A percentile compares a stretch with the other conserved stretches of the same genome.
phyloP scores from a whole-genome alignment of 1,284 basidiomycete genomes.

The Veloboletus limbatus region DNA sequence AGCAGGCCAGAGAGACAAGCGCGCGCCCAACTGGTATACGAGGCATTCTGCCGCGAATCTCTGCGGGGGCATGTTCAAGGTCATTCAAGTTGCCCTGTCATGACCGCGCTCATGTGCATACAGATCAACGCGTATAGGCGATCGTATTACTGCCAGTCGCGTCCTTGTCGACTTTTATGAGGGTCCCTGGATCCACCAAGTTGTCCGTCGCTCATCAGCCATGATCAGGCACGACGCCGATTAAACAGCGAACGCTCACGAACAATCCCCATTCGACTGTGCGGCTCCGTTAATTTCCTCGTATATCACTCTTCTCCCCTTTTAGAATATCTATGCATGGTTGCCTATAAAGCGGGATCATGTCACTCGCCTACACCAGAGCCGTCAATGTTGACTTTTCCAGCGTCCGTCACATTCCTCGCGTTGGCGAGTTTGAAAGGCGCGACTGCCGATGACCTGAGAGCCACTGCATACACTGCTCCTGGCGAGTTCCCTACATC shows the following conservation, averaged over 20 bases:
- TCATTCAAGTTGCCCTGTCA: too few species aligned
- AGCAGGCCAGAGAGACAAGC: too few species aligned
- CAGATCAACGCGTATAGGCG: too few species aligned
- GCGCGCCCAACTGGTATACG: too few species aligned
- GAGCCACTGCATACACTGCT: constrained; percentile 47
- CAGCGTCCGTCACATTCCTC: constrained; percentile 12
- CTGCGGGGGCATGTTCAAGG: too few species aligned
- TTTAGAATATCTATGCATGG: constrained; percentile 1
- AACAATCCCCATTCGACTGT: too few species aligned
- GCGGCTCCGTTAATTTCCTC: constrained; percentile 4
- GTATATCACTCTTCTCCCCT: constrained; percentile 1
- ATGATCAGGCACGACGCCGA: background rate
- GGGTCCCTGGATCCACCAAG: too few species aligned
- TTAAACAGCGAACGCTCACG: constrained; percentile 21
- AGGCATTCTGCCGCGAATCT: too few species aligned
- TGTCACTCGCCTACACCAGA: background rate
- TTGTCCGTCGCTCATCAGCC: background rate
- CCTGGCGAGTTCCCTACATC: constrained; percentile 63
- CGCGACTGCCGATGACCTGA: constrained; percentile 12
- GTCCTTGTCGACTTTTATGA: too few species aligned
- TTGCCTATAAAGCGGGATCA: constrained; percentile 12
- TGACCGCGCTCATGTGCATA: too few species aligned
- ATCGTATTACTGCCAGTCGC: too few species aligned
- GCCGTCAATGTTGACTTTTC: constrained; percentile 15
- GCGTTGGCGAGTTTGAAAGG: constrained; percentile 5